These are phyloP conservation scores for Porphyrellus cyaneotinctus DNA, from an alignment of 768 basidiomycete species.

Conservation along the genomic window DNA sequence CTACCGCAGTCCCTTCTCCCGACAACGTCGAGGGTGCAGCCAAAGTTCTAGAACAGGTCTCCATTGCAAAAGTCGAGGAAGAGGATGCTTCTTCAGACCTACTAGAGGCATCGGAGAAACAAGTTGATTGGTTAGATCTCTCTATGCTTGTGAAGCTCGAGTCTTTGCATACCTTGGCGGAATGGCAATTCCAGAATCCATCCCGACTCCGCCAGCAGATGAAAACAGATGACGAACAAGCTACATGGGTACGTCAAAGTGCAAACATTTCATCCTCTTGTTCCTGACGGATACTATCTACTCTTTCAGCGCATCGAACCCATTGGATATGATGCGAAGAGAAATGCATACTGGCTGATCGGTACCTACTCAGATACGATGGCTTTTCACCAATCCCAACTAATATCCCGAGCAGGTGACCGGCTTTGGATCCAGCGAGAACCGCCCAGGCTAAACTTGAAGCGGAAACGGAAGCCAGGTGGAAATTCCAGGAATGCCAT, in stretches of 20 bases:
- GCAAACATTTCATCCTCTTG: not conserved
- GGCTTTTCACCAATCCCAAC: not conserved
- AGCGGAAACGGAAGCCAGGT: conserved; percentile 40
- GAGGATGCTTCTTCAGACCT: conserved; percentile 15
- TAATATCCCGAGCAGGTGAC: conserved; percentile 47
- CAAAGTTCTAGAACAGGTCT: not conserved
- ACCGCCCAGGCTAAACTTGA: conserved; percentile 45
- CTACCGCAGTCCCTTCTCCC: not conserved
- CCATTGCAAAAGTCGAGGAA: conserved; percentile 20
- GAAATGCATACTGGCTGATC: conserved; percentile 83
- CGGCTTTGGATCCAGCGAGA: conserved; percentile 85
- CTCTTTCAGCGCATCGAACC: conserved; percentile 70
- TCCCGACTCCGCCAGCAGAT: conserved; percentile 64
- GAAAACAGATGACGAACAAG: conserved; percentile 75
- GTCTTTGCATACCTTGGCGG: conserved; percentile 64
- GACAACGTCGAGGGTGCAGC: not conserved
- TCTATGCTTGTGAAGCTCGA: conserved; percentile 71
- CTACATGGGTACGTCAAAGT: conserved; percentile 61
- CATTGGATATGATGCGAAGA: conserved; percentile 75
- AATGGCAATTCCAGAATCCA: conserved; percentile 88
- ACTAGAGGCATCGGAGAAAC: conserved; percentile 34
- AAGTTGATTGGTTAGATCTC: conserved; percentile 67
- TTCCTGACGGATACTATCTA: not conserved
- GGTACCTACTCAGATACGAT: conserved; percentile 47
- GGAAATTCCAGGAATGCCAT: conserved; percentile 11